Conservation (phyloP, 768 basidiomycete species). For the Xerocomus brunneocitrinus region DNA sequence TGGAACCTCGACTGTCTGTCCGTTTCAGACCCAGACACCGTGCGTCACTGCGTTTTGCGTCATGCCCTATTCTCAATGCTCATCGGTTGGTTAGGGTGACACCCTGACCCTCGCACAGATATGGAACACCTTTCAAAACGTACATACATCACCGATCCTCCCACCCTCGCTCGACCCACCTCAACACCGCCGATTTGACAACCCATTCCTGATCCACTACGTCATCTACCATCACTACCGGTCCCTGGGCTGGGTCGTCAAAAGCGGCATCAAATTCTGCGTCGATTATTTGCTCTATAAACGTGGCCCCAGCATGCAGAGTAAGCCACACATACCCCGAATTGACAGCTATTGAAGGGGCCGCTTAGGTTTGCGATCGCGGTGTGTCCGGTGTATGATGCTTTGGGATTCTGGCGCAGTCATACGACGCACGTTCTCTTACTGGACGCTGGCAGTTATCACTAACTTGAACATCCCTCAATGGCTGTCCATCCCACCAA, state of each 20-base stretch:
- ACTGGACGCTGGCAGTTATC: not conserved
- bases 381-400: slow-evolving; percentile 85
- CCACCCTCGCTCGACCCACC: slow-evolving; percentile 26
- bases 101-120: slow-evolving; percentile 53
- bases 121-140: slow-evolving; percentile 61
- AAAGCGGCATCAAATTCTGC: slow-evolving; percentile 95
- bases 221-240: slow-evolving; percentile 92
- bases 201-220: slow-evolving; percentile 89
- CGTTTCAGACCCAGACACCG: slow-evolving; percentile 55
- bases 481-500: slow-evolving; percentile 1
- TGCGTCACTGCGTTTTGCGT: slow-evolving; percentile 31
- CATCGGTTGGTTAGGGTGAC: slow-evolving; percentile 38
- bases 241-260: slow-evolving; percentile 95
- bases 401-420: slow-evolving; percentile 3
- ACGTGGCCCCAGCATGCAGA: slow-evolving; percentile 93
- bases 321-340: slow-evolving; percentile 42
- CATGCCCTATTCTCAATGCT: not conserved
- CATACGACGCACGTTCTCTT: slow-evolving; percentile 1
- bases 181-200: slow-evolving; percentile 60
- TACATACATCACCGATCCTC: slow-evolving; percentile 39
- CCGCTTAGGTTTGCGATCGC: slow-evolving; percentile 76
- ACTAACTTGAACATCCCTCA: not conserved
- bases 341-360: not conserved
- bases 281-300: slow-evolving; percentile 94
- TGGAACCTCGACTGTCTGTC: slow-evolving; percentile 84